Evolutionary conservation across 495 filamentous ascomycete genomes (phyloP).

Genomic region (Astrothelium macrocarpum): DNA sequence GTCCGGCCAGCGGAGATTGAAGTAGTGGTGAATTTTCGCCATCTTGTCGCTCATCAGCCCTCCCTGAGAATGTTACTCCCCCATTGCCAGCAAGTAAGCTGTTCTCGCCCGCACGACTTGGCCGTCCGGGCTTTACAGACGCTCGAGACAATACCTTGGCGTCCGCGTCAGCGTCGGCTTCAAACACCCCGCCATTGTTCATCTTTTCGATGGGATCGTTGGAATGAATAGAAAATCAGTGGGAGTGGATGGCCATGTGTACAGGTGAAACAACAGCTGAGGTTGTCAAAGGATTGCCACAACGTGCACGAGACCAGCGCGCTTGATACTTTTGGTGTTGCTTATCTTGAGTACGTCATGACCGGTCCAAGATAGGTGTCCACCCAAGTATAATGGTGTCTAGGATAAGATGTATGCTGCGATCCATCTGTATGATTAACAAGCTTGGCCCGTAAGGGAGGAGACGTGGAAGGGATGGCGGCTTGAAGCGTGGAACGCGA

Average conservation of each 20-base stretch:
- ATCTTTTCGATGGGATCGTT: not conserved
- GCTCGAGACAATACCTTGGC: not conserved
- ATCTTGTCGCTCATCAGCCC: not conserved
- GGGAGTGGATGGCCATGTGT: not conserved
- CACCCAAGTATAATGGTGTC: not conserved
- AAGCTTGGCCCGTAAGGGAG: not conserved
- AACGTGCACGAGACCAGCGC: not conserved
- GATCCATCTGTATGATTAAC: not conserved
- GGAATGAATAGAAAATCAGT: not conserved
- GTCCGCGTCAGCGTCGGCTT: not conserved
- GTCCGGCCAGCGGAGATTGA: conserved; percentile 2
- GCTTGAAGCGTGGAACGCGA: not conserved
- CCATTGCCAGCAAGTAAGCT: not conserved
- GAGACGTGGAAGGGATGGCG: not conserved
- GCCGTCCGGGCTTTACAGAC: not conserved
- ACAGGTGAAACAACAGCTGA: not conserved
- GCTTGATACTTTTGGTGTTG: not conserved
- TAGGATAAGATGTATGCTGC: not conserved
- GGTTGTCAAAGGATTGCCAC: not conserved
- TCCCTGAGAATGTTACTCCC: not conserved
- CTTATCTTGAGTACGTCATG: not conserved
- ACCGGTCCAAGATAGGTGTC: not conserved
- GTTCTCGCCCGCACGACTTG: not conserved
- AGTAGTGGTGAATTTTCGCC: conserved; percentile 16
- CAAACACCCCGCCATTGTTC: not conserved